These are phyloP conservation scores for Colletotrichum cordylinicola DNA, from an alignment of 2,329 filamentous ascomycete species.

Conservation along the genomic window DNA sequence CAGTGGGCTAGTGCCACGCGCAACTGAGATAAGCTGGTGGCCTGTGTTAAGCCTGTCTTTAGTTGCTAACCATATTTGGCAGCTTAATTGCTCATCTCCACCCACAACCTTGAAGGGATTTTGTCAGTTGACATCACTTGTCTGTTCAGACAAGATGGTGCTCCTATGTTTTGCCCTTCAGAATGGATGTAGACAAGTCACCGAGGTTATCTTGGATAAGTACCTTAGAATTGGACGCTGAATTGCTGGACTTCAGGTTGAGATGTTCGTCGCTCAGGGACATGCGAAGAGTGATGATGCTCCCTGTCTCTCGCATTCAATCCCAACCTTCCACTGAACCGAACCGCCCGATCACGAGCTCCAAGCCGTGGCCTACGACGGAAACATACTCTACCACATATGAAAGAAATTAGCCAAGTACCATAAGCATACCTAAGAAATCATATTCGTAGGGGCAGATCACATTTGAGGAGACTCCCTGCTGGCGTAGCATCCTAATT, in stretches of 20 bases:
- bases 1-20: background rate
- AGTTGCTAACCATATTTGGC: background rate
- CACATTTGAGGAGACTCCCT: background rate
- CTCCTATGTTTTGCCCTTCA: background rate
- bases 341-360: background rate
- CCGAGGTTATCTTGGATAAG: background rate
- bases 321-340: background rate
- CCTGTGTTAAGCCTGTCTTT: background rate
- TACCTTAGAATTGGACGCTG: background rate
- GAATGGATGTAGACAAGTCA: background rate
- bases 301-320: background rate
- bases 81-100: background rate
- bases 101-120: background rate
- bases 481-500: background rate
- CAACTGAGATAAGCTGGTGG: constrained; percentile 11
- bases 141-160: background rate
- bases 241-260: background rate
- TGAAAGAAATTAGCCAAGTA: background rate
- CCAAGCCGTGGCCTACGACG: background rate
- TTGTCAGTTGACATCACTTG: background rate
- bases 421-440: background rate
- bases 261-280: background rate
- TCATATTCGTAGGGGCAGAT: background rate
- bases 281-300: background rate
- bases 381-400: background rate